phyloP scores from a whole-genome alignment of 108 stramenopile genomes.

The Nannochloropsis granulata region DNA sequence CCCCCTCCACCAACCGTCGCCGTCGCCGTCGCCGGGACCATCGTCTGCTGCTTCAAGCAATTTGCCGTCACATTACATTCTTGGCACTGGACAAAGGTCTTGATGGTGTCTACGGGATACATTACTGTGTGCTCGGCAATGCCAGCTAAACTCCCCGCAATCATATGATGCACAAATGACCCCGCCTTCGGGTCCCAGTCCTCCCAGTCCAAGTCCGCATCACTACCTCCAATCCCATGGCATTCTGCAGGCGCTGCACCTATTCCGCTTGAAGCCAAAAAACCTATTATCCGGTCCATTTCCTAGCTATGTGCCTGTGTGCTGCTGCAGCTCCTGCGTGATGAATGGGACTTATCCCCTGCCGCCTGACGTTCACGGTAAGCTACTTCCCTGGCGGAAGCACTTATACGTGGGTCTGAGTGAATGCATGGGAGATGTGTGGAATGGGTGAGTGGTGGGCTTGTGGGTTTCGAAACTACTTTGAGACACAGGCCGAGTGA shows the following conservation, averaged over 20 bases:
- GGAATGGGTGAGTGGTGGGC: too few relatives aligned
- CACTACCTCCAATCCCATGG: background rate
- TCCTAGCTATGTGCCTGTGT: background rate
- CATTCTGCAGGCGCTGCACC: background rate
- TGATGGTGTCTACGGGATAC: slow-evolving; percentile 90
- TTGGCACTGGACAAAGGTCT: slow-evolving; percentile 78
- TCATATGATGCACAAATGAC: slow-evolving; percentile 74
- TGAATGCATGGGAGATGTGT: too few relatives aligned
- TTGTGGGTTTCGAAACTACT: too few relatives aligned
- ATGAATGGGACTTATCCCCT: too few relatives aligned
- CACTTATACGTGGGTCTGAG: too few relatives aligned
- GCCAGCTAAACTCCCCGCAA: slow-evolving; percentile 86
- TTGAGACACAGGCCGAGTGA: too few relatives aligned
- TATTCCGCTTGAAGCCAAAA: background rate
- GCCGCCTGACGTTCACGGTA: too few relatives aligned
- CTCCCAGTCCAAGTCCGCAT: slow-evolving; percentile 82
- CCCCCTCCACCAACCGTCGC: background rate
- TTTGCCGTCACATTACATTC: background rate
- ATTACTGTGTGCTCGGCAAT: slow-evolving; percentile 80
- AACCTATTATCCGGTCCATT: background rate
- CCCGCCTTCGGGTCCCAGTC: slow-evolving; percentile 75
- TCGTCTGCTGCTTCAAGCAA: background rate
- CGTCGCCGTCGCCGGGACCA: background rate
- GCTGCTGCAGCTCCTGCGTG: too few relatives aligned
- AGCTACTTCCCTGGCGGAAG: too few relatives aligned